Evolutionary conservation across 1,284 basidiomycete genomes (phyloP), one percentile per base, ranked within the genome.

Genomic region (Quambalaria eucalypti): DNA sequence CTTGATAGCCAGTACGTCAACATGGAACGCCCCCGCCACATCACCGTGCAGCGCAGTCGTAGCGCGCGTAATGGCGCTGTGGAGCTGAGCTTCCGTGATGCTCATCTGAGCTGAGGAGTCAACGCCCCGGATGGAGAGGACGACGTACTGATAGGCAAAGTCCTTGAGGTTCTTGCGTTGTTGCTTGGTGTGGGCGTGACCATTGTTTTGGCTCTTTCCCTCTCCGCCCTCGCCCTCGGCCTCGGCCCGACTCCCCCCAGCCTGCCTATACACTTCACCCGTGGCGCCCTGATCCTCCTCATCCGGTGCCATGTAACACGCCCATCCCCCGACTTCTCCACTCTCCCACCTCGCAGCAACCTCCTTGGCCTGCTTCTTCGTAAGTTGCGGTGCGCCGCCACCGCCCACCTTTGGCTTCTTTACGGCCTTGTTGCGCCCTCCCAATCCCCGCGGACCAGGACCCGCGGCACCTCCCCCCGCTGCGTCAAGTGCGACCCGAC

Each of bases 241-340:
- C 52, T 74, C 76, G 28, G 73, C 76, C 33, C 75, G 76, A 46
- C 78, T 77, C 50, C 89, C 86, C 21, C 42, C 42, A 46, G 21
- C 42, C 12, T 46, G 42, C 42, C 42, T 46, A 77, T 95, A 96
- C 16, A 95, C 87, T 2, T 90, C 90, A 4, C 92, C 92, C 75
- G 93, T 90, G 33, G 71, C 70, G 25, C 69, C 66, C 65, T 92
- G 90, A 63, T 88, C 88, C 71, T 88, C 90, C 63, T 91, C 86
- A 63, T 91, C 86, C 59, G 91, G 89, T 2, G 90, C 87, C 84
- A 95, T 89, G 76, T 95, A 96, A 76, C 90, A 93, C 81, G 95
- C 90, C 91, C 91, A 95, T 23, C 90, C 91, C 54, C 91, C 91
- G 82, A 88, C 88, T 61, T 87, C 84, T 16, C 86, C 86, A 31